Evolutionary conservation across 805 yeast genomes (phyloP), one percentile per base, ranked within the genome.

Genomic region (Sugiyamaella smithiae): DNA sequence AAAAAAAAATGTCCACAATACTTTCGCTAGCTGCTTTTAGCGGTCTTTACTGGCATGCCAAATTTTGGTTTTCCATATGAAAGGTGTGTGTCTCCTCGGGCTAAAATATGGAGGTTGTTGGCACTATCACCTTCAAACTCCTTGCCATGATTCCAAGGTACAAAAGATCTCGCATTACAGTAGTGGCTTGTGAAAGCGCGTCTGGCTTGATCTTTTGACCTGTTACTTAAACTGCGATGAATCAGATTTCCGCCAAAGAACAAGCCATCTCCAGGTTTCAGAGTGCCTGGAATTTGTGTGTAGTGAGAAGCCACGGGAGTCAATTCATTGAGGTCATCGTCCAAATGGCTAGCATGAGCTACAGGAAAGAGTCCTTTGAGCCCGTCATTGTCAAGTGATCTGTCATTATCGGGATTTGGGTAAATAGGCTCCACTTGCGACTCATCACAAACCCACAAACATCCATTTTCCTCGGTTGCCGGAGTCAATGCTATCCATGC

Each of bases 401-500:
- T 35, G 20, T 14, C 20, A 19, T 35, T 35, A 20, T 16, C 38
- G 9, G 38, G 38, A 35, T 35, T 35, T 4, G 38, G 38, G 16
- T 35, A 35, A 3, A 35, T 35, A 11, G 38, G 38, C 38, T 35
- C 38, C 5, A 35, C 38, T 4, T 35, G 38, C 12, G 38, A 35
- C 38, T 19, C 22, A 19, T 35, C 38, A 16, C 38, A 35, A 14
- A 35, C 19, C 38, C 38, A 35, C 22, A 35, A 20, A 19, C 38
- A 35, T 11, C 38, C 38, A 20, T 35, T 35, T 19, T 35, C 38
- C 22, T 35, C 38, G 20, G 38, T 35, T 11, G 38, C 38, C 9
- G 38, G 38, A 35, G 38, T 35, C 38, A 35, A 19, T 4, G 38
- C 38, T 11, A 35, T 19, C 38, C 38, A 35, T 12, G 38, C 38